These are phyloP conservation scores for Colletotrichum graminicola DNA, from an alignment of 2,329 filamentous ascomycete species.

Conservation along the genomic window DNA sequence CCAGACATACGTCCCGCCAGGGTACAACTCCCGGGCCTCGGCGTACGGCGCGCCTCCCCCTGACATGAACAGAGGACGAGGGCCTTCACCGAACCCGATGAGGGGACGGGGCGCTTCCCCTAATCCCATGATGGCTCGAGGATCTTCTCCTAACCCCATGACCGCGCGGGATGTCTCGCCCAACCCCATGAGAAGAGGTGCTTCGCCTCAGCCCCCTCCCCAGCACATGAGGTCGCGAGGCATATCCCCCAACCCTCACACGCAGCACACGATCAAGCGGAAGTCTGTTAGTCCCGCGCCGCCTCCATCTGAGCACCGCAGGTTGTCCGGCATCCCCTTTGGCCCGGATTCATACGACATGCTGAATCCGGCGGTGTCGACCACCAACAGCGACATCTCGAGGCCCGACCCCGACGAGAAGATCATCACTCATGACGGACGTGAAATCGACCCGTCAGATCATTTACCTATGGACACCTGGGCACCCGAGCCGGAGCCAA, in stretches of 20 bases:
- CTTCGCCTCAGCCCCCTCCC: slow-evolving; percentile 45
- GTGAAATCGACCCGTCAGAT: slow-evolving; percentile 84
- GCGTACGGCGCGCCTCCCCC: slow-evolving; percentile 53
- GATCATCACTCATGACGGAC: slow-evolving; percentile 80
- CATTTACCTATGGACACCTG: slow-evolving; percentile 82
- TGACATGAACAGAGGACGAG: slow-evolving; percentile 47
- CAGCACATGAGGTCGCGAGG: slow-evolving; percentile 57
- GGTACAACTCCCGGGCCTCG: slow-evolving; percentile 58
- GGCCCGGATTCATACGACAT: slow-evolving; percentile 81
- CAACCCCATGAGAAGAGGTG: slow-evolving; percentile 57
- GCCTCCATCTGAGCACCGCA: slow-evolving; percentile 60
- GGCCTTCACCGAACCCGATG: slow-evolving; percentile 56
- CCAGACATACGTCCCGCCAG: slow-evolving; percentile 53
- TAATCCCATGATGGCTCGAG: slow-evolving; percentile 36
- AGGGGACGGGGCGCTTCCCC: slow-evolving; percentile 28
- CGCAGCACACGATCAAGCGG: slow-evolving; percentile 69
- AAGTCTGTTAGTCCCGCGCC: slow-evolving; percentile 83
- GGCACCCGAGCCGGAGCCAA: slow-evolving; percentile 79
- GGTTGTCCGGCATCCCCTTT: slow-evolving; percentile 75
- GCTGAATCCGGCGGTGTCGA: slow-evolving; percentile 70
- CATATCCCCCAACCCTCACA: slow-evolving; percentile 57
- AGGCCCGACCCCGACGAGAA: slow-evolving; percentile 69
- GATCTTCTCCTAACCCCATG: slow-evolving; percentile 50
- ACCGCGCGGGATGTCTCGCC: slow-evolving; percentile 58
- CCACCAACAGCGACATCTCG: slow-evolving; percentile 42